Base-by-base conservation (phyloP, 129 eudicot genomes). In the Flaveria bidentis region DNA sequence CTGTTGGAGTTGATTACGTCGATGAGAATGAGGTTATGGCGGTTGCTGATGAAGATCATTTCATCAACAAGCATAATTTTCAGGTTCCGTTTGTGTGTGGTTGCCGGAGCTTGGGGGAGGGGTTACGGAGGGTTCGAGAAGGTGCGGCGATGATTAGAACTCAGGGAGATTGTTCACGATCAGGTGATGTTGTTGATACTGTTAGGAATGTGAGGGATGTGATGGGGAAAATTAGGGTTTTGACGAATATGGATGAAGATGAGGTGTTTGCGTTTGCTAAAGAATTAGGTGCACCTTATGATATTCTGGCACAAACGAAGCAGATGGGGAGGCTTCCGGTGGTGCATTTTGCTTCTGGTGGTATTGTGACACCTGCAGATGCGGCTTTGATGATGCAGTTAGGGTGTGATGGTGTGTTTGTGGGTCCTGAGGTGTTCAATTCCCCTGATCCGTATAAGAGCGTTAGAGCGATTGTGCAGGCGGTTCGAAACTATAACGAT, bases 321-420 rank as follows among this genome's bases (percentile, higher is more conserved):
- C 97, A 94, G 41, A 87, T 91, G 93, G 89, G 93, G 0, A 62
- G 98, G 85, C 86, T 94, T 18, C 98, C 98, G n/a, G 98, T 91
- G 66, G 93, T 91, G 74, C 97, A 93, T 86, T 93, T 91, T 67
- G 98, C 98, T 9, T 84, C 93, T 22, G 97, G 98, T 3, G 98
- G 98, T n/a, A 88, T 94, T 16, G 84, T 76, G 45, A 94, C 96
- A 0, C 96, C 97, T 49, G 96, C 97, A 0, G 97, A 92, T 74
- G 97, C 93, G 0, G 97, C 96, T 0, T 16, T 92, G 80, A 87
- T 92, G 96, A 85, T 87, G 93, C 96, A 87, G 30, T 65, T 92
- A 71, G 97, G 98, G 0, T 88, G 97, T 62, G 97, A 94, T 81
- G 98, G 98, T 1, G 93, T 94, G 63, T 91, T 91, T 72, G 70